Base-by-base conservation (phyloP, 805 yeast species). In the Metschnikowia koreensis region DNA sequence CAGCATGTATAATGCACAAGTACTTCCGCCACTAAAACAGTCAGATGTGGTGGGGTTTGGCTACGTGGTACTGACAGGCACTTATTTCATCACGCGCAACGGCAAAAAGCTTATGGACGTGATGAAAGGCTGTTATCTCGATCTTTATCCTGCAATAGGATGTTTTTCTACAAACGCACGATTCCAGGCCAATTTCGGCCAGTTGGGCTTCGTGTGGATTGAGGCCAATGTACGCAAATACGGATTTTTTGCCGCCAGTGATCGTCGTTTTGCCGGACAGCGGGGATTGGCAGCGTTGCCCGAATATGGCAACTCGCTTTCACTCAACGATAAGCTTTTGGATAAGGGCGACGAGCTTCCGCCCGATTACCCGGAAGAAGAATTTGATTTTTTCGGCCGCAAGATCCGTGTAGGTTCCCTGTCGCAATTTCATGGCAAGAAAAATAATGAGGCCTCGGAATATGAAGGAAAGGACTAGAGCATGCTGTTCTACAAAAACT, bases 291-390 rank as follows among this genome's bases (percentile, higher is more conserved):
- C 74, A 2, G 53, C 75, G 1, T 63, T 74, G 38, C 79, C 79
- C 1, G 67, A 70, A 46, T 74, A 74, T 47, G 62, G 74, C n/a
- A 45, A 57, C n/a, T 41, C 59, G 5, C 38, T 37, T 11, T 51
- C 48, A 7, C 52, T 47, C n/a, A 53, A 50, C 28, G 90, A 86
- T 59, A 73, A 79, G 26, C 69, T 87, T 3, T 68, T 87, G 50
- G 92, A 83, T 58, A 82, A 80, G 62, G 92, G 92, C 3, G 92
- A 85, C 55, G 84, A 79, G 41, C 65, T 86, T 40, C 92, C 92
- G 15, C 93, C 93, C 2, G 70, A 74, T 15, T 86, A 86, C 61
- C 88, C 89, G 1, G 79, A 72, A 16, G 83, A 81, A 6, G 87
- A 83, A 55, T 73, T 79, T 44, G 83, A 81, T 29, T 84, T 84